These are phyloP conservation scores for Penicillium fimorum DNA, from an alignment of 495 filamentous ascomycete species.

Conservation along the genomic window DNA sequence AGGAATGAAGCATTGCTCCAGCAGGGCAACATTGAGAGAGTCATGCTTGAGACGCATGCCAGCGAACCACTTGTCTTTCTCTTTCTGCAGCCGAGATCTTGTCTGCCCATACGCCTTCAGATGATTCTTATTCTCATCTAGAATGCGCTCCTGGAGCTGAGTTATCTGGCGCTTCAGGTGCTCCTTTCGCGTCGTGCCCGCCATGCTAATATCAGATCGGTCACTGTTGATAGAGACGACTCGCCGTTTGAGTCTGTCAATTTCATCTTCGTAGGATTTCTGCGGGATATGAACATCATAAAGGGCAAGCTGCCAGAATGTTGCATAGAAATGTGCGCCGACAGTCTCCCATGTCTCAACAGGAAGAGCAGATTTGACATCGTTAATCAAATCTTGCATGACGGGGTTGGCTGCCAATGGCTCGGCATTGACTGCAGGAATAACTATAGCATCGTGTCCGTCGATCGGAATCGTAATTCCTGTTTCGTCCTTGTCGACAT, in stretches of 20 bases:
- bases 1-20: constrained; percentile 89
- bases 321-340: constrained; percentile 76
- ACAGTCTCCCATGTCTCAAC: constrained; percentile 62
- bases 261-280: constrained; percentile 71
- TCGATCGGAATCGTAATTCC: constrained; percentile 10
- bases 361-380: constrained; percentile 61
- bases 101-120: constrained; percentile 63
- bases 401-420: constrained; percentile 64
- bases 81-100: constrained; percentile 62
- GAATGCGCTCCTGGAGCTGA: constrained; percentile 59
- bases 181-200: constrained; percentile 62
- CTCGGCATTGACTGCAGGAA: constrained; percentile 14
- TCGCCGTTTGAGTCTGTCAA: constrained; percentile 58
- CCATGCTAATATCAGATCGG: constrained; percentile 64
- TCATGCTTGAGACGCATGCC: constrained; percentile 60
- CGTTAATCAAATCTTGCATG: constrained; percentile 70
- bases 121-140: constrained; percentile 67
- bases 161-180: constrained; percentile 58
- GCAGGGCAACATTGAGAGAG: constrained; percentile 66
- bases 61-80: constrained; percentile 79
- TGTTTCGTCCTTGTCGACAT: constrained; percentile 38
- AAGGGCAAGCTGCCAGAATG: constrained; percentile 89
- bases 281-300: constrained; percentile 74
- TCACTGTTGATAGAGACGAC: constrained; percentile 64
- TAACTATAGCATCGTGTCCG: constrained; percentile 8